Percentiles rank a stretch among this genome's conserved stretches.
Conservation (phyloP, 1,139 yeast genomes). For the Protomyces arabidopsidicola region DNA sequence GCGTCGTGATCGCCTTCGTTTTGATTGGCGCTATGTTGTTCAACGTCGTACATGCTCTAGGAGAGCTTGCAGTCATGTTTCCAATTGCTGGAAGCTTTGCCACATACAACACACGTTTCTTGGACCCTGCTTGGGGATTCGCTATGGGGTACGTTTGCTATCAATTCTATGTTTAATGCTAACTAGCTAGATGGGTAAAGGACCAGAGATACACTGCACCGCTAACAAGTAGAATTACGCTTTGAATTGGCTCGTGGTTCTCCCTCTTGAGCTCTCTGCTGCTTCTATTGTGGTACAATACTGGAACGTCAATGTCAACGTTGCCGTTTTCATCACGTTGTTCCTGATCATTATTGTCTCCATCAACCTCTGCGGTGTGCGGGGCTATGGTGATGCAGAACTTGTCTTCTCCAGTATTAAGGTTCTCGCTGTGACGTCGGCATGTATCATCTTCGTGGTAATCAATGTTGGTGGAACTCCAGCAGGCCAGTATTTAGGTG, state of each 20-base stretch:
- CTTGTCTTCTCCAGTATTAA: conserved; percentile 59
- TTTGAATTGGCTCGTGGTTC: conserved; percentile 69
- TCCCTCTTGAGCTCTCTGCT: conserved; percentile 76
- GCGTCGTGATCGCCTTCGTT: conserved; percentile 54
- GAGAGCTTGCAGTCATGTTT: conserved; percentile 57
- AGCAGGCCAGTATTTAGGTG: conserved; percentile 56
- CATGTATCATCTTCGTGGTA: conserved; percentile 59
- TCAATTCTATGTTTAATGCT: conserved; percentile 45
- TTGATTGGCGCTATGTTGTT: conserved; percentile 46
- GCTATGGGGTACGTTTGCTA: conserved; percentile 64
- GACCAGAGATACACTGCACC: neutral
- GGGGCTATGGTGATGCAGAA: conserved; percentile 75
- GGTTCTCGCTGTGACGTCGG: conserved; percentile 60
- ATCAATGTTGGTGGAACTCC: conserved; percentile 69
- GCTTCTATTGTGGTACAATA: conserved; percentile 66
- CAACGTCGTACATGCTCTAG: conserved; percentile 55
- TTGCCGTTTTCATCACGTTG: conserved; percentile 63
- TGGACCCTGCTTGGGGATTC: conserved; percentile 65
- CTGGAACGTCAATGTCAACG: conserved; percentile 51
- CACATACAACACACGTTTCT: conserved; percentile 52
- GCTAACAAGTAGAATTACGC: conserved; percentile 22
- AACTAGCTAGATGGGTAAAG: too few species aligned
- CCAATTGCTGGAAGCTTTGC: conserved; percentile 62
- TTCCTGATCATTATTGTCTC: conserved; percentile 55
- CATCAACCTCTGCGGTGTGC: conserved; percentile 67